Conservation (phyloP, 257 asterid genomes). For the Ophiorrhiza pumila region DNA sequence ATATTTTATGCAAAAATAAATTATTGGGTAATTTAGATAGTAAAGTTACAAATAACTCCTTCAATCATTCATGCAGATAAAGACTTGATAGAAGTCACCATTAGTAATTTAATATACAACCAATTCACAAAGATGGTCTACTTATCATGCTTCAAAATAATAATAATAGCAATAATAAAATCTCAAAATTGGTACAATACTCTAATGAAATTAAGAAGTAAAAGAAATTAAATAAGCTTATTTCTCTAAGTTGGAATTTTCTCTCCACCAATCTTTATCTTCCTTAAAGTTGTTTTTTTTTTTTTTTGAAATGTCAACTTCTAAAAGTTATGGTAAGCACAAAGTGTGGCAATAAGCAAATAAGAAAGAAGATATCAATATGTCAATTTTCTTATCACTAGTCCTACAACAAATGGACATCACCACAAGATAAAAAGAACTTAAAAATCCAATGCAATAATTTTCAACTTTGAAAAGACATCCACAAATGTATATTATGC, state of each 20-base stretch:
- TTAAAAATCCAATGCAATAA: not conserved
- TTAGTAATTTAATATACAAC: not conserved
- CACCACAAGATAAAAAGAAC: not conserved
- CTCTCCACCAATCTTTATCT: not conserved
- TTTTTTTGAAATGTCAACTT: not conserved
- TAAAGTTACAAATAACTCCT: no score
- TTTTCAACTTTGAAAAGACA: not conserved
- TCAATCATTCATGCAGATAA: no score
- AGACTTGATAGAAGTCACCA: not conserved
- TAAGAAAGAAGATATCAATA: not conserved
- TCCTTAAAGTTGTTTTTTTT: not conserved
- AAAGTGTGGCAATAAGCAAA: not conserved
- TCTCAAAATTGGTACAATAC: not conserved
- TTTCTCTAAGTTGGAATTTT: not conserved
- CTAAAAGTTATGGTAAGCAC: not conserved
- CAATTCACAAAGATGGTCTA: not conserved
- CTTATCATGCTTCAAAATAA: no score
- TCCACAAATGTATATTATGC: not conserved
- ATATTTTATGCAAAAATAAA: no score
- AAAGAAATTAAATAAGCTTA: not conserved
- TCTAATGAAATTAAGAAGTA: not conserved
- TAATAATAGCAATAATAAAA: no score
- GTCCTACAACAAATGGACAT: not conserved
- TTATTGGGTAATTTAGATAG: no score
- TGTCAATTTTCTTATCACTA: constrained; percentile 4